Evolutionary conservation across 2,329 filamentous ascomycete genomes (phyloP).

Genomic region (Chaetomium sp.): DNA sequence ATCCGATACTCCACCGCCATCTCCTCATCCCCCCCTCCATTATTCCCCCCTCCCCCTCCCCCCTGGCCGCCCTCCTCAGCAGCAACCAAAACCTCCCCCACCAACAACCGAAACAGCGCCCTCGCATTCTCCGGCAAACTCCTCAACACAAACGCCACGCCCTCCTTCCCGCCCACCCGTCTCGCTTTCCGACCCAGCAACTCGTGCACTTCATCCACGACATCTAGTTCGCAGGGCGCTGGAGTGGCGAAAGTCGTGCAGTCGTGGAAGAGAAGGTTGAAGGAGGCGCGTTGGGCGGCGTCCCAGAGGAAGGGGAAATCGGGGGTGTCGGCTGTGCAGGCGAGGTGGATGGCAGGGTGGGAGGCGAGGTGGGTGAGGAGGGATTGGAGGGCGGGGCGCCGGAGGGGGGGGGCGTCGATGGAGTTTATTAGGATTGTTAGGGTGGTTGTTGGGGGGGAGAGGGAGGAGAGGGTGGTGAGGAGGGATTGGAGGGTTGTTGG

Average conservation of each 20-base stretch:
- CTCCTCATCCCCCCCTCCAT: conserved; percentile 45
- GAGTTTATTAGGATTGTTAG: conserved; percentile 77
- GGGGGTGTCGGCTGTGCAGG: conserved; percentile 81
- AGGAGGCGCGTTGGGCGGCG: conserved; percentile 70
- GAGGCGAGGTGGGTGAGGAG: conserved; percentile 70
- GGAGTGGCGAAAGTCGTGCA: conserved; percentile 82
- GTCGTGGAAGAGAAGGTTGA: conserved; percentile 88
- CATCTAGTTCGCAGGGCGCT: conserved; percentile 60
- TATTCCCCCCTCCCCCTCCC: no score
- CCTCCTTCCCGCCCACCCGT: conserved; percentile 80
- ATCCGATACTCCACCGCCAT: conserved; percentile 82
- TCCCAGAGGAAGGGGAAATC: conserved; percentile 89
- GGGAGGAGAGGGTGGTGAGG: conserved; percentile 51
- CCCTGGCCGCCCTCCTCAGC: conserved; percentile 42
- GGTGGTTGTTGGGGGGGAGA: conserved; percentile 42
- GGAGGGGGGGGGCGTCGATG: conserved; percentile 72
- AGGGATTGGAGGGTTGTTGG: conserved; percentile 62
- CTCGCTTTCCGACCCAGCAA: conserved; percentile 75
- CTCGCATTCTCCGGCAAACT: conserved; percentile 89
- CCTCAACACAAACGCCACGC: conserved; percentile 83
- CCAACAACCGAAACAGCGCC: conserved; percentile 75
- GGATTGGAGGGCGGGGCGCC: conserved; percentile 62
- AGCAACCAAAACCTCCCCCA: conserved; percentile 74
- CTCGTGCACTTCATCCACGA: conserved; percentile 85
- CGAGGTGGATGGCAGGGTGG: conserved; percentile 63